Base-by-base conservation (phyloP, 2,329 filamentous ascomycete genomes). In the Metarhizium robertsii region DNA sequence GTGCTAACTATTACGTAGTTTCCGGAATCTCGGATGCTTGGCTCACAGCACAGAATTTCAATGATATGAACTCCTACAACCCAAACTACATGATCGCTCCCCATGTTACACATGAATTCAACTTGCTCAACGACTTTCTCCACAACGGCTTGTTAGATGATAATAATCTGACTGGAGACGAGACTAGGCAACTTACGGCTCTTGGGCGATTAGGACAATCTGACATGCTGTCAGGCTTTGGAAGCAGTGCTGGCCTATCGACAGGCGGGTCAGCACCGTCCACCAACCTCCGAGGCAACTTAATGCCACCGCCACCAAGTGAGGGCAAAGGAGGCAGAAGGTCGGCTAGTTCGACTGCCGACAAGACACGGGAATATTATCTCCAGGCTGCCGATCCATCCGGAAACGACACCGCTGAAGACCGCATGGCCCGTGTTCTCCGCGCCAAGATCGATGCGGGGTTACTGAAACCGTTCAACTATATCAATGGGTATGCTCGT, bases 401-500 rank as follows among this genome's bases (percentile, higher is more conserved):
- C 6, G 92, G 92, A 53, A 82, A 83, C 63, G 80, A 90, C 62
- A 88, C 87, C 25, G 91, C 94, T 13, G 92, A 96, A 71, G 90
- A 96, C 69, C 87, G 94, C 58, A 96, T 99, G 89, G 88, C 92
- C 66, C 90, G 94, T 63, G 83, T 99, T 6, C 82, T 99, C 55
- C 89, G 88, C 69, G 94, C 94, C 60, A 99, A 99, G 71, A 95
- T 96, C 71, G 92, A 97, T 62, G 94, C 94, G 1, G 94, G 94
- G 2, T 79, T 99, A 65, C 77, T 99, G 57, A 94, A 92, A 67
- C 94, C 94, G 1, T 99, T 99, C 79, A 97, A 97, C 74, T 99
- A 99, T 70, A 90, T 97, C 63, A 95, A 95, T 66, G 94, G 94
- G 13, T 99, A 99, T 70, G 87, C 90, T 11, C 83, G 91, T 36